Conservation (phyloP, 345 rosid genomes). For the Viola odorata region DNA sequence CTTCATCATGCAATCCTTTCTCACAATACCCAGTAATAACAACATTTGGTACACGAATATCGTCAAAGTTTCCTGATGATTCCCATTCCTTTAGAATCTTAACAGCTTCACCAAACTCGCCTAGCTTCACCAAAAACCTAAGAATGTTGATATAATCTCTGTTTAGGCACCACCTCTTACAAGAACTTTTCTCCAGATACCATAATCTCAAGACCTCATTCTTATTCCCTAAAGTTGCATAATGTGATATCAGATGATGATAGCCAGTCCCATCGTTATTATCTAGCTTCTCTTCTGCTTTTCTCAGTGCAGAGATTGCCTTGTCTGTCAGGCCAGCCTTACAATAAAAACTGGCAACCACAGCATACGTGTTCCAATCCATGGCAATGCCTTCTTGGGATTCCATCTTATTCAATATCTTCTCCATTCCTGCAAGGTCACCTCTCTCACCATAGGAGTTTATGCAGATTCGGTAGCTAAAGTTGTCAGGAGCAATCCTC, state of each 20-base stretch:
- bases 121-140: slow-evolving; percentile 62
- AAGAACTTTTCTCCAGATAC: slow-evolving; percentile 53
- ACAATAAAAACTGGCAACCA: slow-evolving; percentile 63
- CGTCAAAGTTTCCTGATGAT: slow-evolving; percentile 55
- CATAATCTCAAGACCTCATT: slow-evolving; percentile 66
- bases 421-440: slow-evolving; percentile 52
- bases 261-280: slow-evolving; percentile 66
- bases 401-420: slow-evolving; percentile 64
- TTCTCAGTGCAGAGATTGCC: slow-evolving; percentile 49
- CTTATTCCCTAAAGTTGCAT: slow-evolving; percentile 56
- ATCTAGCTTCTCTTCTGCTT: slow-evolving; percentile 54
- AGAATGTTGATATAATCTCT: slow-evolving; percentile 55
- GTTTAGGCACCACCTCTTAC: slow-evolving; percentile 61
- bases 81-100: slow-evolving; percentile 61
- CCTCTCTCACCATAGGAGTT: slow-evolving; percentile 60
- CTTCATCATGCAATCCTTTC: slow-evolving; percentile 44
- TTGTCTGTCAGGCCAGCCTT: slow-evolving; percentile 40
- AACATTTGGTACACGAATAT: slow-evolving; percentile 46
- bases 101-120: slow-evolving; percentile 61
- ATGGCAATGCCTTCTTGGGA: slow-evolving; percentile 37
- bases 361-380: slow-evolving; percentile 88
- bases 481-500: slow-evolving; percentile 61
- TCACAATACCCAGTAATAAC: slow-evolving; percentile 39
- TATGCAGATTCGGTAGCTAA: slow-evolving; percentile 69
- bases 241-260: slow-evolving; percentile 64